Percentiles rank a stretch among this genome's conserved stretches.
These are phyloP conservation scores for Xerocomus nothofagi DNA, from an alignment of 1,284 basidiomycete genomes.

Conservation along the genomic window DNA sequence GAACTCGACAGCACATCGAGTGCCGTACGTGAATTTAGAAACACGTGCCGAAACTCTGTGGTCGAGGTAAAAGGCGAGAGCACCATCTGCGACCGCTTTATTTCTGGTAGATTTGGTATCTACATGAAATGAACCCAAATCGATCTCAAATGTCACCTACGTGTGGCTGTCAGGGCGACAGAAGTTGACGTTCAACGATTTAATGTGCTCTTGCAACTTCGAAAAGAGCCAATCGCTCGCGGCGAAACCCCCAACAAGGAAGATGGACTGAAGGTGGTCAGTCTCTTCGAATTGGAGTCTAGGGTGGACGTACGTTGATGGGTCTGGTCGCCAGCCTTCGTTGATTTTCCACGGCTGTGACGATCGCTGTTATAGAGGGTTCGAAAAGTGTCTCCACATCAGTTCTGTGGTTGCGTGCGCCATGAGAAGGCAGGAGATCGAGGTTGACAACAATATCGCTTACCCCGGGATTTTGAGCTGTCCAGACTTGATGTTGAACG, in stretches of 20 bases:
- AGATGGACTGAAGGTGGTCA: constrained; percentile 29
- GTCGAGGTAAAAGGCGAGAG: constrained; percentile 38
- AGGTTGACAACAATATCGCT: background rate
- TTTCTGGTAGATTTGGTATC: constrained; percentile 14
- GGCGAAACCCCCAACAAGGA: constrained; percentile 43
- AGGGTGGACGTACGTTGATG: constrained; percentile 26
- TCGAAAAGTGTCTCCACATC: constrained; percentile 43
- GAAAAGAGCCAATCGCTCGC: constrained; percentile 40
- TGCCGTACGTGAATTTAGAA: constrained; percentile 38
- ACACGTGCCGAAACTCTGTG: constrained; percentile 38
- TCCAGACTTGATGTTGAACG: constrained; percentile 41
- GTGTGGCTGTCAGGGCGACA: constrained; percentile 47
- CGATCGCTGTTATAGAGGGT: constrained; percentile 38
- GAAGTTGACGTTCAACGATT: constrained; percentile 35
- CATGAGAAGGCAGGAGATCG: constrained; percentile 14
- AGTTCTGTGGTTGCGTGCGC: constrained; percentile 25
- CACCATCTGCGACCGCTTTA: constrained; percentile 39
- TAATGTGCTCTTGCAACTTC: constrained; percentile 28
- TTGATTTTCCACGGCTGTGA: constrained; percentile 37
- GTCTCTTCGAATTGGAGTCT: background rate
- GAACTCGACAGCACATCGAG: constrained; percentile 29
- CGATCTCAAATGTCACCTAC: constrained; percentile 29
- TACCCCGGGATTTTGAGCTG: constrained; percentile 42
- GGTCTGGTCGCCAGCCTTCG: constrained; percentile 23
- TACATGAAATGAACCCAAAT: background rate